Evolutionary conservation across 352 stramenopile species (phyloP).

Genomic region (Phytophthora rubi): DNA sequence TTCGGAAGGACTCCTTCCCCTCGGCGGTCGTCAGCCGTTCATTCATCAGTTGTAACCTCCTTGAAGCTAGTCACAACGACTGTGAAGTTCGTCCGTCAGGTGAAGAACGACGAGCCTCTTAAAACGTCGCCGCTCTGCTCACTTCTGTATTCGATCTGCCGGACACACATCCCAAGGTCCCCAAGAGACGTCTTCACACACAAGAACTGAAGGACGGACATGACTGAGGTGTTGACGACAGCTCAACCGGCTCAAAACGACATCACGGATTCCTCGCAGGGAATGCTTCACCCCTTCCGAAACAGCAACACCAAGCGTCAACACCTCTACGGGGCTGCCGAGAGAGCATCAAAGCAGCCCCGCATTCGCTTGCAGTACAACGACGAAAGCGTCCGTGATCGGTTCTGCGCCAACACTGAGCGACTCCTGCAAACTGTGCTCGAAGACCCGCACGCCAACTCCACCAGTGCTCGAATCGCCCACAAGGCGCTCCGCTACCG

Average conservation of each 20-base stretch:
- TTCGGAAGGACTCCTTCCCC: too few relatives aligned
- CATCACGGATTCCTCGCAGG: neutral
- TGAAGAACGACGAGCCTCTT: too few relatives aligned
- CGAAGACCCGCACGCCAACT: neutral
- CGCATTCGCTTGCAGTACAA: neutral
- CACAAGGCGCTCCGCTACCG: slow-evolving; percentile 1
- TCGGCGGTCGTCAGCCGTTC: too few relatives aligned
- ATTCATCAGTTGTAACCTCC: too few relatives aligned
- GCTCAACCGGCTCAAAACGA: neutral
- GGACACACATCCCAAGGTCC: neutral
- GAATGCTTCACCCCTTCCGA: neutral
- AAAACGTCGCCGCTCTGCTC: neutral
- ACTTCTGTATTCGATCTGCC: neutral
- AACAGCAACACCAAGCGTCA: neutral
- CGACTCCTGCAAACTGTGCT: neutral
- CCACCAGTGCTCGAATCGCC: neutral
- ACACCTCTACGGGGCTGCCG: neutral
- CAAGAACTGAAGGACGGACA: too few relatives aligned
- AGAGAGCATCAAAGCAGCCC: neutral
- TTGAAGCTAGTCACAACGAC: too few relatives aligned
- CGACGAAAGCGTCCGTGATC: neutral
- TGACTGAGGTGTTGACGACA: too few relatives aligned
- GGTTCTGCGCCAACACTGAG: neutral
- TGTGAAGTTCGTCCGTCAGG: too few relatives aligned
- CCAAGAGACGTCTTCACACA: too few relatives aligned